phyloP scores from a whole-genome alignment of 177 flowering plant species.

The Vitis hybrid region DNA sequence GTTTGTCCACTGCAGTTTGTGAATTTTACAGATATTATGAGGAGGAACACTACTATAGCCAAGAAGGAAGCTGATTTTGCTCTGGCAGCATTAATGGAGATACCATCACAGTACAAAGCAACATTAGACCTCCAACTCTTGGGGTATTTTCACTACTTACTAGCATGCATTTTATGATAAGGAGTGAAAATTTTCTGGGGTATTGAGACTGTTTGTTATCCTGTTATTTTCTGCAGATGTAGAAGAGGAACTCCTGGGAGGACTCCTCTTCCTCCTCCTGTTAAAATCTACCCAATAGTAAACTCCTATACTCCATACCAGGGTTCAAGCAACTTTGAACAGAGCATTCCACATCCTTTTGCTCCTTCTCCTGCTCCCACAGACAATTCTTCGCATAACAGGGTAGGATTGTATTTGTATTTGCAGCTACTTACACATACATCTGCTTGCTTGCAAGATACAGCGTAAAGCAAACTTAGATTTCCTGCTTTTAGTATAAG shows the following conservation, averaged over 20 bases:
- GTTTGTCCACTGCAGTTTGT: conserved; percentile 26
- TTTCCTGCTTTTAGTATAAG: too few species aligned
- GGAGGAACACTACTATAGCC: conserved; percentile 6
- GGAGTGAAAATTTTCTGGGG: neutral
- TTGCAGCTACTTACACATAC: too few species aligned
- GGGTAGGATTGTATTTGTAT: conserved; percentile 3
- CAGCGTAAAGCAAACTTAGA: too few species aligned
- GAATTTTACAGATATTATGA: conserved; percentile 34
- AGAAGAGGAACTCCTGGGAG: conserved; percentile 16
- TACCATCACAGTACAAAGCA: conserved; percentile 40
- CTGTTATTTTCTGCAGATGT: conserved; percentile 11
- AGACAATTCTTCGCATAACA: conserved; percentile 5
- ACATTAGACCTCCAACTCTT: conserved; percentile 33
- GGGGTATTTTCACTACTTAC: conserved; percentile 15
- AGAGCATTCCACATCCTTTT: conserved; percentile 2
- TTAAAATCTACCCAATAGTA: neutral
- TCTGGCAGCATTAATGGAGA: conserved; percentile 39
- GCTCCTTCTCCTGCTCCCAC: conserved; percentile 8
- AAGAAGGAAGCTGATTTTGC: conserved; percentile 38
- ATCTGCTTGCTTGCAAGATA: too few species aligned
- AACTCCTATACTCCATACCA: neutral
- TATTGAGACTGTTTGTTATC: neutral
- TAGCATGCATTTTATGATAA: neutral
- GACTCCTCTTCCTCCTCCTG: conserved; percentile 25
- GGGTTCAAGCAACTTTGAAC: conserved; percentile 12